Evolutionary conservation across 495 filamentous ascomycete genomes (phyloP), one percentile per base, ranked within the genome.

Genomic region (Pseudevernia furfuracea): DNA sequence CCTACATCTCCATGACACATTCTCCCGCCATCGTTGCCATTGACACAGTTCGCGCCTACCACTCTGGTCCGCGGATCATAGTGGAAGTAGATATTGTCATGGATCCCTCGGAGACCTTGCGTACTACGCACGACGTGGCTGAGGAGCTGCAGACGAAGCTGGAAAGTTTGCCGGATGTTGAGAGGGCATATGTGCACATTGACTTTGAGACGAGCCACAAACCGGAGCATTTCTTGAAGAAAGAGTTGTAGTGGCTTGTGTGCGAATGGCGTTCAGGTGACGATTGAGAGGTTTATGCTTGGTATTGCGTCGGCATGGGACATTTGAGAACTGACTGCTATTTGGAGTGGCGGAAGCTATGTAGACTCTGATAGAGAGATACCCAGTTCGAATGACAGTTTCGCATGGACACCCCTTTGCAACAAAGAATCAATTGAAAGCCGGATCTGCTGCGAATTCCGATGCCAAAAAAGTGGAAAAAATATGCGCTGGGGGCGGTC

Each of bases 151-250:
- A 98, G 81, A 89, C 89, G 60, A 97, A 97, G 78, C 79, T 98
- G 7, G 94, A 98, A 83, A 87, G 85, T 44, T 74, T 98, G 67
- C 94, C 95, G 7, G 86, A 96, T 73, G 87, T 98, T 4, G 94
- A 97, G 81, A 77, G 94, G 66, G 91, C 92, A 1, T 98, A 97
- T 76, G 94, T 97, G 19, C 94, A 98, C 75, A 92, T 97, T 21
- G 94, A 98, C 71, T 97, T 93, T 68, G 94, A 98, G 80, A 92
- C 91, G 10, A 92, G 87, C n/a, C 94, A 98, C 74, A 96, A 96
- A 77, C 94, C 94, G 14, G 90, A 85, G 74, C 83, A 86, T 67
- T 85, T 81, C 52, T 67, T 85, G 59, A 87, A 87, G 73, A 87
- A 87, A 72, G 83, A 85, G 63, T 69, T 85, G 15, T 85, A 78